phyloP scores from a whole-genome alignment of 2,329 filamentous ascomycete species.

The Pseudovirgaria hyperparasitica region DNA sequence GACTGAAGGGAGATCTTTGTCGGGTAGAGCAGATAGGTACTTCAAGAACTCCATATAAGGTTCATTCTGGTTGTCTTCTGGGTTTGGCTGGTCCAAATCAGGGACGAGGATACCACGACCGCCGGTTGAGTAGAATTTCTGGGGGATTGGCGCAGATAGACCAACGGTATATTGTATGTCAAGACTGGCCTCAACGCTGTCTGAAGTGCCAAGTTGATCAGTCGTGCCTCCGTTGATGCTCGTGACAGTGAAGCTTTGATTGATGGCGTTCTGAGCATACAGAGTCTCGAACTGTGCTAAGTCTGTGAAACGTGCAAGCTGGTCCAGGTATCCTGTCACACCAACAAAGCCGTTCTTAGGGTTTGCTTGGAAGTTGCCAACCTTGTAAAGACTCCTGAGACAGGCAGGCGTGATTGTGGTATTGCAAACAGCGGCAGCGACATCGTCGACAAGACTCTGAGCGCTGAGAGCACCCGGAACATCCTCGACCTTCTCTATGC shows the following conservation, averaged over 20 bases:
- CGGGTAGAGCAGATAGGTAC: constrained; percentile 17
- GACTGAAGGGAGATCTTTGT: constrained; percentile 23
- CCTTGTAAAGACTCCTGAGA: constrained; percentile 34
- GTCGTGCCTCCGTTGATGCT: constrained; percentile 26
- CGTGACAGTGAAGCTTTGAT: constrained; percentile 32
- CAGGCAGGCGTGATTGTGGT: constrained; percentile 33
- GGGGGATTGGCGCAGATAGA: constrained; percentile 29
- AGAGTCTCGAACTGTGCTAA: constrained; percentile 26
- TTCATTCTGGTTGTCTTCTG: constrained; percentile 32
- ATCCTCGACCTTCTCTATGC: constrained; percentile 7
- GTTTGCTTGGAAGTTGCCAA: constrained; percentile 26
- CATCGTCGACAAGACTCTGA: constrained; percentile 2
- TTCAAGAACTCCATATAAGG: constrained; percentile 31
- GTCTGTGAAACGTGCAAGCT: constrained; percentile 36
- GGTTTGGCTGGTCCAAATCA: constrained; percentile 33
- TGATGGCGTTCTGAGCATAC: constrained; percentile 27
- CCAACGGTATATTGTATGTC: constrained; percentile 38
- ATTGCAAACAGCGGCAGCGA: constrained; percentile 23
- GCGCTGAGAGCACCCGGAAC: constrained; percentile 5
- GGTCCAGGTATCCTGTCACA: constrained; percentile 35
- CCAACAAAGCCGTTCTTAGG: constrained; percentile 26
- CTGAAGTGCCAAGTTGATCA: constrained; percentile 20
- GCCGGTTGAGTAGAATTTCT: constrained; percentile 35
- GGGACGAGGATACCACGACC: constrained; percentile 34
- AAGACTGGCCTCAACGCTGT: constrained; percentile 37